Base-by-base conservation (phyloP, 1,284 basidiomycete species). In the Erythrobasidium hasegawianum region DNA sequence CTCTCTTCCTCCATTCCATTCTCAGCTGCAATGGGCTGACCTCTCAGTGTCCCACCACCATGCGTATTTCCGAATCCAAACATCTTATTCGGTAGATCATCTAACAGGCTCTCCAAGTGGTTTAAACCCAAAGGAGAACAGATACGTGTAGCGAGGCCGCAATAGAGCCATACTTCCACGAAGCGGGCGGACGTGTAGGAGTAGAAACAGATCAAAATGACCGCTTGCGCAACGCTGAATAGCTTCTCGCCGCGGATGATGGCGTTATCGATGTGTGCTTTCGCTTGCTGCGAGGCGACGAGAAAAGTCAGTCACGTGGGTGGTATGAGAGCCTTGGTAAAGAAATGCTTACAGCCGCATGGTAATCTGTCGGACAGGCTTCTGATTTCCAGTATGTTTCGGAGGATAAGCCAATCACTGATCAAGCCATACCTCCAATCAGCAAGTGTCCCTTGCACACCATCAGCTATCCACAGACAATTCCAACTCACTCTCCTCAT, bases 101-200 rank as follows among this genome's bases (percentile, higher is more conserved):
- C 62, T 18, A 65, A 49, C 18, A 56, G 47, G 18, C 54, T 39
- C 59, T 64, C 61, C n/a, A 69, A 33, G 65, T 71, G 67, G 43
- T 73, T 71, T 16, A 72, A 40, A 33, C 88, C 85, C 29, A 91
- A 80, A 2, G 89, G 89, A 14, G 90, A 82, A 24, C 87, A 85
- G n/a, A 89, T 86, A 13, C 89, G 82, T n/a, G 86, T 88, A 72
- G 89, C 87, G 72, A 90, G 88, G 5, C 85, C 88, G 29, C 87
- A 87, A 77, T 88, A 88, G 49, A 90, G 87, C 89, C 89, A 92
- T 4, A 91, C 86, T 77, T 91, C 89, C 11, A 90, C 88, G 87
- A 88, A 90, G 61, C 88, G 83, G 1, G 88, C 89, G 75, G 90
- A 87, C 68, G 88, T 86, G 75, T 90, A 91, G 71, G 89, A 88